These are phyloP conservation scores for Aphanocladium album DNA, from an alignment of 2,329 filamentous ascomycete species.

Conservation along the genomic window DNA sequence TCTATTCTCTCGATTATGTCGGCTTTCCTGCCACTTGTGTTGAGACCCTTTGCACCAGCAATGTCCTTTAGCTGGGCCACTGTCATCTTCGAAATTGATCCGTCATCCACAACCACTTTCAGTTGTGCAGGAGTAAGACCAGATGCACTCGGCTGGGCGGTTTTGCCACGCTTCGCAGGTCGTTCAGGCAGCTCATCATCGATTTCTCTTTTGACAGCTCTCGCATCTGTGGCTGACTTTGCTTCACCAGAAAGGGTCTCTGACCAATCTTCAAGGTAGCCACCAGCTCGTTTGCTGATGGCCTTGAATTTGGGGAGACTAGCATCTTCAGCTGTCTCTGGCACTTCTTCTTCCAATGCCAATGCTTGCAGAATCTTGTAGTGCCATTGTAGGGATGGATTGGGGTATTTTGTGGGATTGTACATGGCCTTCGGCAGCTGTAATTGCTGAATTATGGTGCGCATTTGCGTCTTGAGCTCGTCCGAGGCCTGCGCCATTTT, in stretches of 20 bases:
- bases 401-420: slow-evolving; percentile 82
- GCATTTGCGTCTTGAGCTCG: slow-evolving; percentile 74
- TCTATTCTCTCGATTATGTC: slow-evolving; percentile 52
- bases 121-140: slow-evolving; percentile 42
- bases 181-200: slow-evolving; percentile 40
- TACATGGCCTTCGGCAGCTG: slow-evolving; percentile 83
- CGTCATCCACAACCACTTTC: slow-evolving; percentile 39
- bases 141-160: slow-evolving; percentile 28
- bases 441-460: slow-evolving; percentile 74
- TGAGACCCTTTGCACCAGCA: slow-evolving; percentile 42
- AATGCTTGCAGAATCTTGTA: slow-evolving; percentile 90
- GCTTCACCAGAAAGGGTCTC: slow-evolving; percentile 57
- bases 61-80: slow-evolving; percentile 49
- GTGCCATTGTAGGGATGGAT: slow-evolving; percentile 92
- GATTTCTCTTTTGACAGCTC: slow-evolving; percentile 47
- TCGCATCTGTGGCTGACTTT: slow-evolving; percentile 29
- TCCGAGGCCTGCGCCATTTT: slow-evolving; percentile 56
- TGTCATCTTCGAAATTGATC: slow-evolving; percentile 48
- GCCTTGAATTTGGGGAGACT: slow-evolving; percentile 81
- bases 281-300: slow-evolving; percentile 82
- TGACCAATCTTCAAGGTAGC: slow-evolving; percentile 74
- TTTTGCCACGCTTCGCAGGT: slow-evolving; percentile 43
- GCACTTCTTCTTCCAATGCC: slow-evolving; percentile 86
- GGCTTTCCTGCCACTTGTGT: slow-evolving; percentile 47
- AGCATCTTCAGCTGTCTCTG: slow-evolving; percentile 66